A percentile compares a stretch with the other conserved stretches of the same genome.
phyloP scores from a whole-genome alignment of 148 eudicot genomes.

The Selenicereus undatus region DNA sequence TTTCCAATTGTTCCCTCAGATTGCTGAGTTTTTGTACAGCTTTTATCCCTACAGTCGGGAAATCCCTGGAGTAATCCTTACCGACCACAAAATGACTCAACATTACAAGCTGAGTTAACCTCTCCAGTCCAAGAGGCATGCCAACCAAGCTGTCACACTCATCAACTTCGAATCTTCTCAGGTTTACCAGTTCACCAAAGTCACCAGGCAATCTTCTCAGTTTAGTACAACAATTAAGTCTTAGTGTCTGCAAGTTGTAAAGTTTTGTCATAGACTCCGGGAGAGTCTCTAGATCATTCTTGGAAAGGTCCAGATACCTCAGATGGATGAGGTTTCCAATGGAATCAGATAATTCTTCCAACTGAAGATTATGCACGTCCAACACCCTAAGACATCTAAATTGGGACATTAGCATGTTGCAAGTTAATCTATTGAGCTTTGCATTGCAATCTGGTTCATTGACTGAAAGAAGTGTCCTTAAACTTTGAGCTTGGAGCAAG shows the following conservation, averaged over 20 bases:
- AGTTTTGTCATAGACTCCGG: constrained; percentile 22
- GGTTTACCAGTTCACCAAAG: constrained; percentile 15
- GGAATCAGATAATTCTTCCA: constrained; percentile 20
- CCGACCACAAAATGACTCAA: constrained; percentile 25
- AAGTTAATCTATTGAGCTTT: background rate
- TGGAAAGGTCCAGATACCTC: constrained; percentile 26
- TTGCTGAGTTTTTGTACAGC: constrained; percentile 8
- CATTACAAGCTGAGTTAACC: constrained; percentile 16
- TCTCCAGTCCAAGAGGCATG: constrained; percentile 27
- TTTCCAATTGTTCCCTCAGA: constrained; percentile 21
- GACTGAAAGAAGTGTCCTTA: constrained; percentile 24
- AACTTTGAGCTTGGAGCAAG: background rate
- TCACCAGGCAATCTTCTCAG: constrained; percentile 3
- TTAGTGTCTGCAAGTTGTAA: constrained; percentile 25
- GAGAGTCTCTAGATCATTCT: constrained; percentile 23
- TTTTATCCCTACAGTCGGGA: constrained; percentile 7
- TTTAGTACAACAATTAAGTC: constrained; percentile 24
- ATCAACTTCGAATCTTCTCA: constrained; percentile 24
- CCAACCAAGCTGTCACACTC: constrained; percentile 24
- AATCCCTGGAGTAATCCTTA: background rate
- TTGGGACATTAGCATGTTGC: constrained; percentile 8
- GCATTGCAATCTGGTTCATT: constrained; percentile 16
- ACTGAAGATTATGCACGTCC: constrained; percentile 25
- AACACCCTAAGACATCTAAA: constrained; percentile 25
- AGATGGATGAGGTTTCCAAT: constrained; percentile 25